These are phyloP conservation scores for Stachybotrys chlorohalonatus DNA, from an alignment of 2,329 filamentous ascomycete species.

Conservation along the genomic window DNA sequence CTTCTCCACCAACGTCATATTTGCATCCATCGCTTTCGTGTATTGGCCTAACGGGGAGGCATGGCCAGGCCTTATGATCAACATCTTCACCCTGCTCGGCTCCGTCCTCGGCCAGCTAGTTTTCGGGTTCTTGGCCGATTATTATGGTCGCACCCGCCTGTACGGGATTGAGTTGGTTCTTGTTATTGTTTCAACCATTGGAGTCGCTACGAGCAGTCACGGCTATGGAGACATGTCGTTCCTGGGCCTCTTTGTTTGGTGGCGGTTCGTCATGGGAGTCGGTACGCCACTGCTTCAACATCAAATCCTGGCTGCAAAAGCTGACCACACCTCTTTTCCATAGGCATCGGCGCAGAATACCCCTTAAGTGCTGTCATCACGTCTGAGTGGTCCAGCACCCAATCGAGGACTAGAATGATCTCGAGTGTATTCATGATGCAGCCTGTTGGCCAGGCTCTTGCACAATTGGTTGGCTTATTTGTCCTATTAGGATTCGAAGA, in stretches of 20 bases:
- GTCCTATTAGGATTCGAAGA: conserved; percentile 37
- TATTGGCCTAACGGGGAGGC: conserved; percentile 37
- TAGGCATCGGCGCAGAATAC: conserved; percentile 59
- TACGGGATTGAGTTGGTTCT: conserved; percentile 49
- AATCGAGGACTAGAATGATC: conserved; percentile 58
- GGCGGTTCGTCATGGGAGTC: conserved; percentile 46
- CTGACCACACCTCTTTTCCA: conserved; percentile 2
- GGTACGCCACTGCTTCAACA: conserved; percentile 19
- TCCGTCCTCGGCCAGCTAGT: conserved; percentile 42
- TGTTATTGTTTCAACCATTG: conserved; percentile 48
- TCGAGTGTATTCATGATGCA: conserved; percentile 63
- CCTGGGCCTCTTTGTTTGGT: conserved; percentile 41
- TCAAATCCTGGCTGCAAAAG: conserved; percentile 2
- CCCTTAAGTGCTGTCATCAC: conserved; percentile 60
- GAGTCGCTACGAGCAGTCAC: conserved; percentile 42
- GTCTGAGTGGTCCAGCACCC: conserved; percentile 54
- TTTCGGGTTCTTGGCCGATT: conserved; percentile 45
- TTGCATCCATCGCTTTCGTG: conserved; percentile 42
- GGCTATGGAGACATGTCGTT: conserved; percentile 42
- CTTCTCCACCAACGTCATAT: conserved; percentile 45
- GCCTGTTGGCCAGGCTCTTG: conserved; percentile 56
- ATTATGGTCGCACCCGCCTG: conserved; percentile 43
- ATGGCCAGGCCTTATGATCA: conserved; percentile 39
- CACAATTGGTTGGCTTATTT: conserved; percentile 51
- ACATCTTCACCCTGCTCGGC: conserved; percentile 42